These are phyloP conservation scores for Aspergillus incahuasiensis DNA, from an alignment of 495 filamentous ascomycete genomes.

Conservation along the genomic window DNA sequence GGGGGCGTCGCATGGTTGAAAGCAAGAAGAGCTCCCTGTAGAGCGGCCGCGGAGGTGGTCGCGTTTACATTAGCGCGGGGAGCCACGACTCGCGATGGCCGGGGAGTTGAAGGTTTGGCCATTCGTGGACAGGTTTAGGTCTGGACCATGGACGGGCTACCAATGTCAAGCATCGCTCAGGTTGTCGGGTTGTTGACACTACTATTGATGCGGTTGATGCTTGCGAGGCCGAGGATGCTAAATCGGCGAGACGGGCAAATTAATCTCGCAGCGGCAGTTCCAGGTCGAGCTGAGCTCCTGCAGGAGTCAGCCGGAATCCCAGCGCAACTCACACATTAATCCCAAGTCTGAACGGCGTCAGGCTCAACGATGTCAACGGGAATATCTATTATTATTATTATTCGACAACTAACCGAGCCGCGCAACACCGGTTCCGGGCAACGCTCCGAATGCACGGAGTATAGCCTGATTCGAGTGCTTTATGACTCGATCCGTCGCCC, in stretches of 20 bases:
- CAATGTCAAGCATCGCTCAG: not conserved
- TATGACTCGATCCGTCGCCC: not conserved
- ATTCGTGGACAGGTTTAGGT: constrained; percentile 23
- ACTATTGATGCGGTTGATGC: no score
- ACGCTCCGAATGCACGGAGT: not conserved
- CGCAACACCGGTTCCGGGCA: not conserved
- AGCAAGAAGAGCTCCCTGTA: constrained; percentile 38
- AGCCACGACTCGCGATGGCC: constrained; percentile 28
- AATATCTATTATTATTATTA: not conserved
- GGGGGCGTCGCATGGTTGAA: constrained; percentile 25
- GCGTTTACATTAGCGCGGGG: constrained; percentile 19
- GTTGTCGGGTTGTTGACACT: no score
- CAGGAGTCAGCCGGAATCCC: not conserved
- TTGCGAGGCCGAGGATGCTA: no score
- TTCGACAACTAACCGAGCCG: not conserved
- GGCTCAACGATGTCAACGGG: no score
- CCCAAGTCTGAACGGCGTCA: no score
- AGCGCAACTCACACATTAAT: no score
- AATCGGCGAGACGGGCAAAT: not conserved
- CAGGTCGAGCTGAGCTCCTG: not conserved
- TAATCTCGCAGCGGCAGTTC: no score
- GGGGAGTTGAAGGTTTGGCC: constrained; percentile 25
- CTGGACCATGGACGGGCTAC: not conserved
- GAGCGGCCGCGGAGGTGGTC: constrained; percentile 15
- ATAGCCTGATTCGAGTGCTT: not conserved